These are phyloP conservation scores for Pseudocercospora fijiensis DNA, from an alignment of 2,329 filamentous ascomycete species.

Conservation along the genomic window DNA sequence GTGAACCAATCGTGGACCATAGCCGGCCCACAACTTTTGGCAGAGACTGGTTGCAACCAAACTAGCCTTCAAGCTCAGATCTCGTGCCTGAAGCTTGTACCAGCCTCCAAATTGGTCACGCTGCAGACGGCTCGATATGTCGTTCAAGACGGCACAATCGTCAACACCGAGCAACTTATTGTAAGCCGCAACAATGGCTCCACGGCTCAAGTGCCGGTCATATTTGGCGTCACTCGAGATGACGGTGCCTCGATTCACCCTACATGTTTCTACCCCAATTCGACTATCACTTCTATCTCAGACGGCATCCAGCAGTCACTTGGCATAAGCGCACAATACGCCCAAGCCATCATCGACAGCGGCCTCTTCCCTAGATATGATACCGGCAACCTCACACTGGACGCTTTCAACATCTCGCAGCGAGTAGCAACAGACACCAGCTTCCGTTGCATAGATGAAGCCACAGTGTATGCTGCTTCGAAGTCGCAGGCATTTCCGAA, in stretches of 20 bases:
- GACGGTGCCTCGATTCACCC: slow-evolving; percentile 57
- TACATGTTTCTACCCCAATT: slow-evolving; percentile 49
- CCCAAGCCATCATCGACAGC: slow-evolving; percentile 44
- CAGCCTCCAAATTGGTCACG: slow-evolving; percentile 44
- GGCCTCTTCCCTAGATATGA: slow-evolving; percentile 53
- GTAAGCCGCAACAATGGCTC: slow-evolving; percentile 46
- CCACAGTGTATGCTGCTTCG: slow-evolving; percentile 55
- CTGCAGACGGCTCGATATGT: slow-evolving; percentile 52
- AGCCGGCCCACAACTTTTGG: slow-evolving; percentile 54
- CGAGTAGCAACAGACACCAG: slow-evolving; percentile 59
- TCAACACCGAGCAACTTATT: slow-evolving; percentile 52
- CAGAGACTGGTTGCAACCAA: slow-evolving; percentile 53
- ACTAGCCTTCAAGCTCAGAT: slow-evolving; percentile 50
- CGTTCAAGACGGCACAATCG: slow-evolving; percentile 59
- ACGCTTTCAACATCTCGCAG: slow-evolving; percentile 57
- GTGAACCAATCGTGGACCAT: slow-evolving; percentile 53
- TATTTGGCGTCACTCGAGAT: slow-evolving; percentile 57
- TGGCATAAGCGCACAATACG: slow-evolving; percentile 45
- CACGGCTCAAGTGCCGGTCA: slow-evolving; percentile 53
- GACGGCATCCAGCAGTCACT: slow-evolving; percentile 49
- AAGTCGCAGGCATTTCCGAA: slow-evolving; percentile 48
- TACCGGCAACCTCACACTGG: slow-evolving; percentile 53
- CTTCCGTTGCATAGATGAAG: slow-evolving; percentile 61
- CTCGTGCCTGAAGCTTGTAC: slow-evolving; percentile 53
- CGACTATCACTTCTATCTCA: slow-evolving; percentile 43